Evolutionary conservation across 2,329 filamentous ascomycete genomes (phyloP).

Genomic region (Fusarium sp.): DNA sequence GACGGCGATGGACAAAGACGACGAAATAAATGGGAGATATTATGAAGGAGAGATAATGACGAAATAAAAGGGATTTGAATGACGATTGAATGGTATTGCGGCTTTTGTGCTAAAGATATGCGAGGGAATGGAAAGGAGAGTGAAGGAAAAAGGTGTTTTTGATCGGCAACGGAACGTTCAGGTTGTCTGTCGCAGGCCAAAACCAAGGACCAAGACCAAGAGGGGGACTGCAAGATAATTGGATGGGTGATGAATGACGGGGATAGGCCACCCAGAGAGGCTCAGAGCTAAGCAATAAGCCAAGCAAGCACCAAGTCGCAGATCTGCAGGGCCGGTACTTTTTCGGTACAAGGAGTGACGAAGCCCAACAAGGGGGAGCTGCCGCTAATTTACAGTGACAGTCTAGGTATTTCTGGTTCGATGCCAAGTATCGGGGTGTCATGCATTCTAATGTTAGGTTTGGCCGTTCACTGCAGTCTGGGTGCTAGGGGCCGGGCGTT

Average conservation of each 20-base stretch:
- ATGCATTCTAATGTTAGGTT: constrained; percentile 17
- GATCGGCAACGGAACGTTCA: constrained; percentile 36
- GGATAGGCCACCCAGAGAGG: background rate
- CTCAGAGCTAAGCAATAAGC: constrained; percentile 46
- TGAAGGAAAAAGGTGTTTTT: constrained; percentile 25
- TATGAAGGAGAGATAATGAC: constrained; percentile 14
- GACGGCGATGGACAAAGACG: constrained; percentile 1
- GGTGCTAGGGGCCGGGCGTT: constrained; percentile 23
- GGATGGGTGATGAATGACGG: constrained; percentile 3
- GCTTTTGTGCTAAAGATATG: constrained; percentile 6
- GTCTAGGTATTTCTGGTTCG: constrained; percentile 21
- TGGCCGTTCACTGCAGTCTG: background rate
- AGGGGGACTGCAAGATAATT: constrained; percentile 2
- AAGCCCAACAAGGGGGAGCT: constrained; percentile 5
- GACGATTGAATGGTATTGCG: constrained; percentile 26
- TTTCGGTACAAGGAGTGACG: constrained; percentile 13
- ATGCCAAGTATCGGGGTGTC: constrained; percentile 20
- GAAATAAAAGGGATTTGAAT: constrained; percentile 15
- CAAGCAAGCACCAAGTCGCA: constrained; percentile 39
- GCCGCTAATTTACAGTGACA: constrained; percentile 7
- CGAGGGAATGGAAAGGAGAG: constrained; percentile 12
- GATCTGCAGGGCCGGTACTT: constrained; percentile 44
- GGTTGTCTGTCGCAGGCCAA: constrained; percentile 36
- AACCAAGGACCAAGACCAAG: no score
- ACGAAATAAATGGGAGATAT: constrained; percentile 5